Evolutionary conservation across 139 green algal genomes (phyloP), one percentile per base, ranked within the genome.

Genomic region (Monoraphidium neglectum): DNA sequence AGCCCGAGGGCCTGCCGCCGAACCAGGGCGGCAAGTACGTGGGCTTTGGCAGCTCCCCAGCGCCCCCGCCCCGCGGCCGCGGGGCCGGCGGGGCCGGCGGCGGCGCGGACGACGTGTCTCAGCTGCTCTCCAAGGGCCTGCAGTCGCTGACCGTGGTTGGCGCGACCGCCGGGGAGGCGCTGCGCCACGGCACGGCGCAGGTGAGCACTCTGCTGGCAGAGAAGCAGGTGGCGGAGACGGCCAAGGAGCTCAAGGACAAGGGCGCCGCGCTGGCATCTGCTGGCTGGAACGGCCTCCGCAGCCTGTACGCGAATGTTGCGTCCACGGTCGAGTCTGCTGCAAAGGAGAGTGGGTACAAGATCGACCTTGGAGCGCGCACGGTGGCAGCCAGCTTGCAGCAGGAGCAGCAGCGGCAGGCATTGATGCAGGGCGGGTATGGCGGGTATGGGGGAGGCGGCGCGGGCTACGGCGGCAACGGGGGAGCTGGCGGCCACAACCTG

Each of bases 1-100:
- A 85, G 33, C 90, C 93, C 0, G 95, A 98, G 16, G 79, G 80
- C 30, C 33, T 99, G 38, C 84, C 89, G 0, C 96, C 96, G 51
- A 97, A 57, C 84, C 95, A 98, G 87, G 95, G 95, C 37, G 96
- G 96, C 63, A 99, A 99, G 87, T 99, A 98, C 71, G 95, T 99
- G 4, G 96, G 96, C 1, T 99, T 99, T 89, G 96, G 96, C 30
- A 98, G 91, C 16, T 72, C 82, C 0, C 89, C 92, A 13, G 73
- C 82, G 3, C 86, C 86, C 3, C 53, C 68, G 8, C 21, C 74
- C 16, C 32, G 38, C 46, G 72, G 16, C 37, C 54, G 53, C 26
- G 2, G 13, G 3, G 38, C 35, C 36, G 10, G 70, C 26, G 13
- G 26, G 15, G 43, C n/a, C 12, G 46, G 63, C 15, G 53, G 32